These are phyloP conservation scores for Spathaspora jeffriesii DNA, from an alignment of 1,139 yeast species.

Conservation along the genomic window DNA sequence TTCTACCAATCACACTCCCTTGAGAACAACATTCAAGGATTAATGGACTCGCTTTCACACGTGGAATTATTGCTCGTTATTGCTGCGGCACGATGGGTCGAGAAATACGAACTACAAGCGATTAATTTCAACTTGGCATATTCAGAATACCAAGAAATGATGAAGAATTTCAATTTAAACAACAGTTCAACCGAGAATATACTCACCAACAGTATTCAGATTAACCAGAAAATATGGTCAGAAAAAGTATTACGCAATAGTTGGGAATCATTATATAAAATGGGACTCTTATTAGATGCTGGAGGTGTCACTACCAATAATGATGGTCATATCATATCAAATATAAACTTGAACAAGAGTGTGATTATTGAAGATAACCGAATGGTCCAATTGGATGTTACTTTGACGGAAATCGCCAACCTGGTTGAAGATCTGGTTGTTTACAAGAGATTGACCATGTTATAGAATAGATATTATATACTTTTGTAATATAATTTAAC, in stretches of 20 bases:
- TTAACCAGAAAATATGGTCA: conserved; percentile 50
- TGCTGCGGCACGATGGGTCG: conserved; percentile 71
- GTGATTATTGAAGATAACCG: conserved; percentile 42
- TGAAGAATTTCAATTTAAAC: conserved; percentile 46
- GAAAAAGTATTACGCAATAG: conserved; percentile 48
- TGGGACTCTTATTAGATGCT: conserved; percentile 38
- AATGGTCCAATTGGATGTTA: conserved; percentile 49
- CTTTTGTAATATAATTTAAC: too few relatives aligned
- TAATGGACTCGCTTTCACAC: conserved; percentile 55
- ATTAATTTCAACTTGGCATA: conserved; percentile 77
- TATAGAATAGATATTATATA: conserved; percentile 16
- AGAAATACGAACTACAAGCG: conserved; percentile 55
- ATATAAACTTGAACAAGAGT: conserved; percentile 30
- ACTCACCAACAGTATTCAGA: conserved; percentile 32
- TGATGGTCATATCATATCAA: conserved; percentile 33
- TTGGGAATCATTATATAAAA: conserved; percentile 51
- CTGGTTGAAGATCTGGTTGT: conserved; percentile 29
- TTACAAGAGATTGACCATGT: conserved; percentile 32
- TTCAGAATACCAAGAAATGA: conserved; percentile 68
- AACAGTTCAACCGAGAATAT: conserved; percentile 32
- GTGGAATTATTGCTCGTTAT: conserved; percentile 69
- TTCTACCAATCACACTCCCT: conserved; percentile 3
- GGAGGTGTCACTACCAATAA: conserved; percentile 30
- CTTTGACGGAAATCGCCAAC: conserved; percentile 42
- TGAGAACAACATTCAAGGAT: conserved; percentile 25